Conservation (phyloP, 805 yeast genomes). For the Candida takata region DNA sequence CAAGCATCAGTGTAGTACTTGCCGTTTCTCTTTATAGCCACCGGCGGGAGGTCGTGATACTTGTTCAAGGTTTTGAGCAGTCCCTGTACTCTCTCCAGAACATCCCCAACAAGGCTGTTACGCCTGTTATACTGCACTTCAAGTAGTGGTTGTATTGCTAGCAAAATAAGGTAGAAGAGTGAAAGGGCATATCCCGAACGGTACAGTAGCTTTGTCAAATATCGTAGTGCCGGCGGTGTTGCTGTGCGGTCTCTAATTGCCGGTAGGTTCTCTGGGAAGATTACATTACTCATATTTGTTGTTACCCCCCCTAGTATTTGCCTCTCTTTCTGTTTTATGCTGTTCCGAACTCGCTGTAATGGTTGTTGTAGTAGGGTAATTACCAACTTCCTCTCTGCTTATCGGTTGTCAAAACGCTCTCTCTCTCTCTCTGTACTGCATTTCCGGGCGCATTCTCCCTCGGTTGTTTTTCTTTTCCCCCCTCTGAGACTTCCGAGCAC, state of each 20-base stretch:
- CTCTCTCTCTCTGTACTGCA: too few relatives aligned
- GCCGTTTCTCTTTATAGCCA: constrained; percentile 36
- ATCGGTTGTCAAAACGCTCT: too few relatives aligned
- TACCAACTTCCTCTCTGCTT: too few relatives aligned
- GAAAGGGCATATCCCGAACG: constrained; percentile 30
- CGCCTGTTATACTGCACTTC: constrained; percentile 34
- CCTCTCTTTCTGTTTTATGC: too few relatives aligned
- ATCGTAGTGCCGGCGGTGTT: constrained; percentile 21
- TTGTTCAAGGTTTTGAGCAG: constrained; percentile 22
- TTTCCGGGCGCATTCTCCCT: too few relatives aligned
- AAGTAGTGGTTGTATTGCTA: constrained; percentile 35
- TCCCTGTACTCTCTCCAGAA: constrained; percentile 25
- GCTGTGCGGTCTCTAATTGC: constrained; percentile 2
- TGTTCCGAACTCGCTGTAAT: too few relatives aligned
- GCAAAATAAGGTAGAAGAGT: constrained; percentile 25
- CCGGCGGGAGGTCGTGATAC: constrained; percentile 30
- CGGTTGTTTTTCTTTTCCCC: too few relatives aligned
- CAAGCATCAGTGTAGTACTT: constrained; percentile 30
- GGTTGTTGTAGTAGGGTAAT: too few relatives aligned
- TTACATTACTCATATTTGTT: constrained; percentile 3
- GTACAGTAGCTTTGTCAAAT: constrained; percentile 25
- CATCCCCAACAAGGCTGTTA: constrained; percentile 24
- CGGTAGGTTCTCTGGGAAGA: constrained; percentile 20
- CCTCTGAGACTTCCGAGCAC: too few relatives aligned
- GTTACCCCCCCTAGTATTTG: too few relatives aligned